A percentile compares a stretch with the other conserved stretches of the same genome.
Conservation (phyloP, 2,329 filamentous ascomycete genomes). For the Didymella lethalis region DNA sequence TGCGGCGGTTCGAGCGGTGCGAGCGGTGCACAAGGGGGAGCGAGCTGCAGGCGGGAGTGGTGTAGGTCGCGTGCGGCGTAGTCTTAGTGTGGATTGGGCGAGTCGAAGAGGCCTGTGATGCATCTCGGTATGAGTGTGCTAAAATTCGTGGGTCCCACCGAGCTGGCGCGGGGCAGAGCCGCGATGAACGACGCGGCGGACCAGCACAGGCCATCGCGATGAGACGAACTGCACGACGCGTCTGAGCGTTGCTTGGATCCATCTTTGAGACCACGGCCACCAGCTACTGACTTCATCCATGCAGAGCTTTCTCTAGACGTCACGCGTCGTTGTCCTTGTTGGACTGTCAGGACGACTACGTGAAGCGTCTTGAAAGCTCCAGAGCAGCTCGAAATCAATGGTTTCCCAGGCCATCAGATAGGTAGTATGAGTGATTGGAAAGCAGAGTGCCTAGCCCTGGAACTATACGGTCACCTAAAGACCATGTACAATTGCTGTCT, state of each 20-base stretch:
- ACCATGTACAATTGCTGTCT: neutral
- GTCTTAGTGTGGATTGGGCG: slow-evolving; percentile 26
- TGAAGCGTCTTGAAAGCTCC: neutral
- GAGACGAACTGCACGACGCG: slow-evolving; percentile 8
- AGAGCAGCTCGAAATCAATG: neutral
- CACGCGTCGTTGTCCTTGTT: neutral
- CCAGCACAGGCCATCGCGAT: slow-evolving; percentile 32
- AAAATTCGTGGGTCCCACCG: slow-evolving; percentile 27
- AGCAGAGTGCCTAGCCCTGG: neutral
- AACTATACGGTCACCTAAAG: neutral
- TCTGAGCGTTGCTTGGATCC: neutral
- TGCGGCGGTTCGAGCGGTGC: slow-evolving; percentile 16
- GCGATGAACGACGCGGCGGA: slow-evolving; percentile 36
- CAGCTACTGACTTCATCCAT: neutral
- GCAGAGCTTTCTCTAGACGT: neutral
- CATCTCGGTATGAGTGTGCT: slow-evolving; percentile 27
- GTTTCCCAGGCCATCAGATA: neutral
- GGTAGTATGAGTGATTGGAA: neutral
- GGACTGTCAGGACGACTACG: neutral
- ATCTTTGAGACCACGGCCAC: neutral
- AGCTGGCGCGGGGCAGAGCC: slow-evolving; percentile 14
- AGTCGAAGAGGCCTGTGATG: slow-evolving; percentile 29
- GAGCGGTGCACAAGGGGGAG: slow-evolving; percentile 17
- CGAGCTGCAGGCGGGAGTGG: slow-evolving; percentile 10
- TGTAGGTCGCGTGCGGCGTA: slow-evolving; percentile 18